Conservation (phyloP, 495 filamentous ascomycete genomes). For the Physcia stellaris region DNA sequence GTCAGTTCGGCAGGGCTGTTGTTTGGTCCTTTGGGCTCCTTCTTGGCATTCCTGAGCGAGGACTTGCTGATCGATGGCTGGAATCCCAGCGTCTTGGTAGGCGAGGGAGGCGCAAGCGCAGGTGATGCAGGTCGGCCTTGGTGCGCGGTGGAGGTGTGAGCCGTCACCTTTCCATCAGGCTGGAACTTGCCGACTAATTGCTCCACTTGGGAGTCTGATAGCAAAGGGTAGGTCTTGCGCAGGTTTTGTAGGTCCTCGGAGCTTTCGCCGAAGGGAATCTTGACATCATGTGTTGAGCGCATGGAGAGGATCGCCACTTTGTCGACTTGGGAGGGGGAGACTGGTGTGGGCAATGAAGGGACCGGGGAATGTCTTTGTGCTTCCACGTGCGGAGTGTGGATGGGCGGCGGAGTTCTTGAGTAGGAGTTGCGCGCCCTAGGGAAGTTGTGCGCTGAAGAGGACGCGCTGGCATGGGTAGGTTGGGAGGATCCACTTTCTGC, state of each 20-base stretch:
- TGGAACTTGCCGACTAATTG: constrained; percentile 4
- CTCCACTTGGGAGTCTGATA: constrained; percentile 1
- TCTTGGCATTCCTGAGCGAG: too few species aligned
- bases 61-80: too few species aligned
- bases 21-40: too few species aligned
- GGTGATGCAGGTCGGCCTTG: constrained; percentile 2
- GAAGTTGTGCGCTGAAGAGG: neutral
- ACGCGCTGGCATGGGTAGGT: too few species aligned
- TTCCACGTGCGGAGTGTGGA: too few species aligned
- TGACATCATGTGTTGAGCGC: constrained; percentile 7
- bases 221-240: constrained; percentile 5
- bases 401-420: too few species aligned
- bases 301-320: constrained; percentile 6
- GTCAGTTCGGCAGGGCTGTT: too few species aligned
- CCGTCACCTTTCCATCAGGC: constrained; percentile 2
- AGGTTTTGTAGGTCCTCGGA: constrained; percentile 12
- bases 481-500: neutral
- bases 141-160: constrained; percentile 5
- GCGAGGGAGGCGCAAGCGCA: constrained; percentile 6
- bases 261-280: constrained; percentile 6
- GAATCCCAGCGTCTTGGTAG: too few species aligned
- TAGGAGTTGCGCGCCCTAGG: too few species aligned
- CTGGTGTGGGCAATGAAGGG: neutral
- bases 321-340: constrained; percentile 8
- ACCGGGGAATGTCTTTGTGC: constrained; percentile 8